Conservation (phyloP, 2,329 filamentous ascomycete species). For the Juglanconis sp. region DNA sequence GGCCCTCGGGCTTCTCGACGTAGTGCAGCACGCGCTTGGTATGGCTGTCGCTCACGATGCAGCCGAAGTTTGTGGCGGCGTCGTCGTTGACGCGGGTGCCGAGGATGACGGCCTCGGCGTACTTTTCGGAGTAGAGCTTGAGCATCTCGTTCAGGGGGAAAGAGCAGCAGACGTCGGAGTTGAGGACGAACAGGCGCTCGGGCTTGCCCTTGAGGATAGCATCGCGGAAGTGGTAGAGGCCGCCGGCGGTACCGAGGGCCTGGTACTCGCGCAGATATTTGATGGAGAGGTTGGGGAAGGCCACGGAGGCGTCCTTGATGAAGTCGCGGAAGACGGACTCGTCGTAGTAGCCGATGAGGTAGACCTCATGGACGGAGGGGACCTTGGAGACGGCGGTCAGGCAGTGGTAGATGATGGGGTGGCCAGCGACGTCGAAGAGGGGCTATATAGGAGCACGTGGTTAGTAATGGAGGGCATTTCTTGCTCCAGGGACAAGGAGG, state of each 20-base stretch:
- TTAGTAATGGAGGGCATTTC: background rate
- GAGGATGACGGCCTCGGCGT: slow-evolving; percentile 93
- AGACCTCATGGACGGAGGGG: slow-evolving; percentile 87
- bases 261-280: slow-evolving; percentile 98
- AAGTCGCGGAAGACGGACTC: slow-evolving; percentile 96
- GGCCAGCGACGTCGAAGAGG: slow-evolving; percentile 95
- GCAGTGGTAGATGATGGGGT: slow-evolving; percentile 98
- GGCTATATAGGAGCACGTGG: slow-evolving; percentile 53
- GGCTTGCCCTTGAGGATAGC: slow-evolving; percentile 94
- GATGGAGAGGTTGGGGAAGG: slow-evolving; percentile 84
- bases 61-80: slow-evolving; percentile 92
- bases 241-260: slow-evolving; percentile 90
- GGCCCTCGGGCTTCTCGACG: slow-evolving; percentile 96
- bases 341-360: slow-evolving; percentile 98
- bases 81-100: slow-evolving; percentile 90
- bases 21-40: slow-evolving; percentile 96
- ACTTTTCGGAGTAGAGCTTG: slow-evolving; percentile 86
- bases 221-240: slow-evolving; percentile 98
- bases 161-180: slow-evolving; percentile 97
- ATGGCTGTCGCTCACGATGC: slow-evolving; percentile 91
- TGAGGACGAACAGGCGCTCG: slow-evolving; percentile 94
- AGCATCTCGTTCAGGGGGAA: slow-evolving; percentile 97
- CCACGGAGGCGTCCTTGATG: slow-evolving; percentile 83
- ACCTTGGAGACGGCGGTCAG: slow-evolving; percentile 88
- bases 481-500: background rate